Evolutionary conservation across 768 basidiomycete genomes (phyloP).

Genomic region (Tulasnella sp.): DNA sequence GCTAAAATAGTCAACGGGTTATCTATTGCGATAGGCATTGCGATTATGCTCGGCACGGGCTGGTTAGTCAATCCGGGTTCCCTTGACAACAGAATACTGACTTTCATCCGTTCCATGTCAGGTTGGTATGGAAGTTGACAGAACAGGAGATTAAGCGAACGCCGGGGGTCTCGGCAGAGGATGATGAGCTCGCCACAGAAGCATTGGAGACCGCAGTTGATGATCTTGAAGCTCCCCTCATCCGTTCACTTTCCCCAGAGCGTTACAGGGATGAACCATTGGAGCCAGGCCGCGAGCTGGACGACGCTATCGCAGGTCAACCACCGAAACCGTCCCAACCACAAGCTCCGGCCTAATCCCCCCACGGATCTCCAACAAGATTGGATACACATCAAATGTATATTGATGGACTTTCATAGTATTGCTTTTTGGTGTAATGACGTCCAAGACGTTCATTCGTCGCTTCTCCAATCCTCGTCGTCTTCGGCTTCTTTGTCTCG

Average conservation of each 20-base stretch:
- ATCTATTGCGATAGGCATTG: conserved; percentile 56
- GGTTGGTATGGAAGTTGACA: conserved; percentile 63
- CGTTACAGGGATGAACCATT: conserved; percentile 11
- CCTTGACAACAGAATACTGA: not conserved
- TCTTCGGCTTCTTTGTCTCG: conserved; percentile 20
- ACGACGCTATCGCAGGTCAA: not conserved
- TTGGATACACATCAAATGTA: not conserved
- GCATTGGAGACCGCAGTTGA: conserved; percentile 50
- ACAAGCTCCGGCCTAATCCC: not conserved
- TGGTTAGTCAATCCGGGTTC: conserved; percentile 46
- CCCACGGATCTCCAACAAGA: not conserved
- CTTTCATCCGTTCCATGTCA: conserved; percentile 34
- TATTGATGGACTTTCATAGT: not conserved
- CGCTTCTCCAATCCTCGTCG: conserved; percentile 26
- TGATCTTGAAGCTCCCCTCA: conserved; percentile 22
- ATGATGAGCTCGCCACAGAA: conserved; percentile 55
- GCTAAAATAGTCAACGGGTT: conserved; percentile 62
- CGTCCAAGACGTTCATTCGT: not conserved
- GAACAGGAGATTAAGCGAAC: conserved; percentile 57
- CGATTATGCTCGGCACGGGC: conserved; percentile 57
- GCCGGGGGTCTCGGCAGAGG: conserved; percentile 46
- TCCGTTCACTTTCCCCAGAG: conserved; percentile 9
- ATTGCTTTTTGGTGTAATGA: not conserved
- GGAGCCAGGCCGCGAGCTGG: not conserved
- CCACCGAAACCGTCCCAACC: not conserved